A percentile compares a stretch with the other conserved stretches of the same genome.
phyloP scores from a whole-genome alignment of 441 rosid genomes.

The Pelargonium australe region DNA sequence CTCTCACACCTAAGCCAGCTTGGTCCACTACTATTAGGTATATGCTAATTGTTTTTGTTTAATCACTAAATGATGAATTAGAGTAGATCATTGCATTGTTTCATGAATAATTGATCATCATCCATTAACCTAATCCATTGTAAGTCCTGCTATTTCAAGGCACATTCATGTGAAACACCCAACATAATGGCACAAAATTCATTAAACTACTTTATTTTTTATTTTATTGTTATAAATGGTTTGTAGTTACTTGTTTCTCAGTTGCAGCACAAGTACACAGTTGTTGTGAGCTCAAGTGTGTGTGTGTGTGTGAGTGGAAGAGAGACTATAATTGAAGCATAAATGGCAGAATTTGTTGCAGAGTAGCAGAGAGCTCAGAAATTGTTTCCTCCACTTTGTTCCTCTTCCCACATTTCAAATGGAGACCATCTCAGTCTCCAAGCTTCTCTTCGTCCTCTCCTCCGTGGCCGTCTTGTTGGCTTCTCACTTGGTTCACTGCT shows the following conservation, averaged over 20 bases:
- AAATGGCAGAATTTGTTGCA: neutral
- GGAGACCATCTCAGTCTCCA: slow-evolving; percentile 10
- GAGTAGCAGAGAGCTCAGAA: neutral
- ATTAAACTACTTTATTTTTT: too few relatives aligned
- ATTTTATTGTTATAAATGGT: neutral
- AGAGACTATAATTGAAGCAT: neutral
- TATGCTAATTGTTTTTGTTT: too few relatives aligned
- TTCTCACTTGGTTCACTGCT: slow-evolving; percentile 23
- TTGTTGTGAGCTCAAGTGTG: neutral
- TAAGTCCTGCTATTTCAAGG: neutral
- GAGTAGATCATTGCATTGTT: neutral
- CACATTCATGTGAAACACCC: too few relatives aligned
- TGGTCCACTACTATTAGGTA: too few relatives aligned
- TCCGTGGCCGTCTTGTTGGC: slow-evolving; percentile 16
- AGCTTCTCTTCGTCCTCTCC: slow-evolving; percentile 3
- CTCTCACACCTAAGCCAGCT: too few relatives aligned
- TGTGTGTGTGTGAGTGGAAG: neutral
- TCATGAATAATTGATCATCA: neutral
- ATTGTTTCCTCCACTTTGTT: neutral
- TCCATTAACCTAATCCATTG: neutral
- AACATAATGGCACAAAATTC: too few relatives aligned
- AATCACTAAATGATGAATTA: neutral
- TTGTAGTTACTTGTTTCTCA: neutral
- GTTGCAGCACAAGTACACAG: neutral
- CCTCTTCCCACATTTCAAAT: slow-evolving; percentile 1